Base-by-base conservation (phyloP, 768 basidiomycete species). In the Gyrodon lividus region DNA sequence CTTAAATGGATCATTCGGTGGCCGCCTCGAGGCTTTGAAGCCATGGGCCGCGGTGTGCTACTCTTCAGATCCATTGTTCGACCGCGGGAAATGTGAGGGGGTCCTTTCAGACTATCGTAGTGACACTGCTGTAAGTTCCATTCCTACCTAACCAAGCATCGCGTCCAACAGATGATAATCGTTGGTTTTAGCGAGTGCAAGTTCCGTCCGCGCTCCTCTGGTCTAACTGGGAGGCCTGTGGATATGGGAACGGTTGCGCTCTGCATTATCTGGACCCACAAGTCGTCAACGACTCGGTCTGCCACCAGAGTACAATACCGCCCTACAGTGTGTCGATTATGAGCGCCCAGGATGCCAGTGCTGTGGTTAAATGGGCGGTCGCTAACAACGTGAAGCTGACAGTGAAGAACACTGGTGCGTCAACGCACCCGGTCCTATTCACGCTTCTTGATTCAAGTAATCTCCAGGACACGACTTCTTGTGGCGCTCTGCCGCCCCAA, bases 161-260 rank as follows among this genome's bases (percentile, higher is more conserved):
- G 26, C 12, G n/a, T 38, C 23, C 31, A 20, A 22, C 16, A 24
- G 14, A 8, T 23, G 22, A 14, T 5, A 7, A 24, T 23, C 23
- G 12, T 13, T 23, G 16, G 12, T 19, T 41, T 13, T 17, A 53
- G 51, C 52, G 52, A 3, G 48, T 39, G 33, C 22, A n/a, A 35
- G 28, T 35, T 2, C 12, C 41, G 1, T 17, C 52, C 1, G 47
- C 52, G 17, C 41, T 53, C 9, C 41, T 53, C n/a, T 53, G 52
- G 52, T 2, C 47, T 8, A 53, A 50, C 35, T 53, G 46, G 46
- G 52, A 53, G 22, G 28, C 52, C 10, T 53, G 52, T 19, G 52
- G 52, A n/a, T 49, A 42, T 6, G 47, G 41, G 4, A 42, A 53
- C 26, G 52, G 52, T 23, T 53, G 52, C 22, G 16, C 33, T 8